A percentile compares a stretch with the other conserved stretches of the same genome.
These are phyloP conservation scores for Azolla pinnata DNA, from an alignment of 75 land plant species.

Conservation along the genomic window DNA sequence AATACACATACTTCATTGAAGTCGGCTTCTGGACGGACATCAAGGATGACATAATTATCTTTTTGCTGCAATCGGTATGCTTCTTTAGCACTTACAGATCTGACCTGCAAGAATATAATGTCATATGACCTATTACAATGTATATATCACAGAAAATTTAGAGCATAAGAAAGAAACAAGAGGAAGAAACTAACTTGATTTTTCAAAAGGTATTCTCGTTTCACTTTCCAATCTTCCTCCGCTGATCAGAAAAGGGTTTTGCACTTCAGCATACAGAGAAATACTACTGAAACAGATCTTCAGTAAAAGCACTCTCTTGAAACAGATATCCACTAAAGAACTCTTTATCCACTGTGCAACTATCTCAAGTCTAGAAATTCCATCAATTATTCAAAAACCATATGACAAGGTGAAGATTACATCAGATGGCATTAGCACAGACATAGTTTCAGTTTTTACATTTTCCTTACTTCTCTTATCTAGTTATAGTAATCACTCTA, in stretches of 20 bases:
- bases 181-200: conserved; percentile 42
- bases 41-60: conserved; percentile 78
- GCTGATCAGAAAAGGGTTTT: conserved; percentile 39
- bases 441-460: no score
- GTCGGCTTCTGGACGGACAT: conserved; percentile 92
- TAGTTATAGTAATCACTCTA: no score
- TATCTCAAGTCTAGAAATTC: no score
- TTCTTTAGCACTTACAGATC: conserved; percentile 80
- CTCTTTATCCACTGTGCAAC: no score
- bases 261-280: no score
- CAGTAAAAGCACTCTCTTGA: no score
- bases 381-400: no score
- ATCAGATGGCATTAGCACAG: no score
- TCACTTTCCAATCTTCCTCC: conserved; percentile 90
- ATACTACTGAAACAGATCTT: no score
- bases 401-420: no score
- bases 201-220: conserved; percentile 63
- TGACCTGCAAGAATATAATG: conserved; percentile 34
- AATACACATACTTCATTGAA: conserved; percentile 63
- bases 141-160: not conserved
- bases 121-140: not conserved
- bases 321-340: no score
- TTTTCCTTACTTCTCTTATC: no score
- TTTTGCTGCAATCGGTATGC: conserved; percentile 78
- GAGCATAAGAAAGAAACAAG: not conserved